These are phyloP conservation scores for Diplotaxis tenuifolia DNA, from an alignment of 345 rosid species.

Conservation along the genomic window DNA sequence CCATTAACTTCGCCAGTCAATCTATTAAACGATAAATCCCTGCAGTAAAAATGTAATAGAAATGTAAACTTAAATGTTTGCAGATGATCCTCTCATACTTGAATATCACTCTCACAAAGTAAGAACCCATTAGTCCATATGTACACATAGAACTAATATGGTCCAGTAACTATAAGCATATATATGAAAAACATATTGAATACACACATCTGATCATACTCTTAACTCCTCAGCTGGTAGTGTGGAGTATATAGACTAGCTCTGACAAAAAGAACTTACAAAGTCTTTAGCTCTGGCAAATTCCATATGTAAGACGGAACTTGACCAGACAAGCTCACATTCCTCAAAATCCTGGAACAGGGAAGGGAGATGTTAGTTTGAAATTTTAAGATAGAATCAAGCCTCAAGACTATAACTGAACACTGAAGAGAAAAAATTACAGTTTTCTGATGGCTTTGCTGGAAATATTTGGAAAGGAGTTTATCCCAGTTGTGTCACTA, in stretches of 20 bases:
- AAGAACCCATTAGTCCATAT: not conserved
- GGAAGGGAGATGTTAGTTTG: not conserved
- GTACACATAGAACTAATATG: not conserved
- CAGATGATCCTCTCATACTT: not conserved
- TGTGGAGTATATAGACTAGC: not conserved
- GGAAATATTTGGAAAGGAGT: slow-evolving; percentile 41
- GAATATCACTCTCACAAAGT: not conserved
- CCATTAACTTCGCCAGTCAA: slow-evolving; percentile 18
- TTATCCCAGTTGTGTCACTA: slow-evolving; percentile 40
- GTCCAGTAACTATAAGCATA: not conserved
- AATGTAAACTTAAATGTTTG: not conserved
- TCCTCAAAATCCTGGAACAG: slow-evolving; percentile 32
- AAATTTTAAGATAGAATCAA: not conserved
- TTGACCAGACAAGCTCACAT: slow-evolving; percentile 25
- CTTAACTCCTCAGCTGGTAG: not conserved
- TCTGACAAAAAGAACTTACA: slow-evolving; percentile 21
- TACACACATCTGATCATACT: not conserved
- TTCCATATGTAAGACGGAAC: slow-evolving; percentile 33
- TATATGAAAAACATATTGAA: not conserved
- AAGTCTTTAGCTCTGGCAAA: not conserved
- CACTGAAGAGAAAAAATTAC: slow-evolving; percentile 1
- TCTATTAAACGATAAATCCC: slow-evolving; percentile 31
- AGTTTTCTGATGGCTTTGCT: slow-evolving; percentile 26
- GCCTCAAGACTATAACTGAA: not conserved
- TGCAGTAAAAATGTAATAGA: not conserved